Evolutionary conservation across 805 yeast genomes (phyloP).

Genomic region (Zygoascus flipseniorum): DNA sequence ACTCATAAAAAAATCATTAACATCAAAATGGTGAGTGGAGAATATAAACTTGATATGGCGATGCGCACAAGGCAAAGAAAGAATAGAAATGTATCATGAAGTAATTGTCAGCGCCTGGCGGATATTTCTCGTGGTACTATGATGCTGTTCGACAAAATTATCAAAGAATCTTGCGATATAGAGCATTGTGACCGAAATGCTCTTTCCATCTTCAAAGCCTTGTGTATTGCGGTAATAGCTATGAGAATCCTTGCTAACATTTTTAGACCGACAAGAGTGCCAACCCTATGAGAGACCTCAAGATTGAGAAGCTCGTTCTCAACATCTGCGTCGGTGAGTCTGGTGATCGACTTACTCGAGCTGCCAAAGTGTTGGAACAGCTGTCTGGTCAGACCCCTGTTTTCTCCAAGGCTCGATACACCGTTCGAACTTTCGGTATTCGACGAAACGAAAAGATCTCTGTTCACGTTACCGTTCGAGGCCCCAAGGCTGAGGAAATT

Average conservation of each 20-base stretch:
- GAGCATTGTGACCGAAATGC: too few relatives aligned
- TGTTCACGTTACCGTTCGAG: constrained; percentile 98
- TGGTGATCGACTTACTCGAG: constrained; percentile 99
- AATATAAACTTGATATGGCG: not conserved
- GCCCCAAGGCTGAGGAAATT: constrained; percentile 99
- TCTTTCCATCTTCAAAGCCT: too few relatives aligned
- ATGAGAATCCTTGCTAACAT: not conserved
- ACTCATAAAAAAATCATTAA: not conserved
- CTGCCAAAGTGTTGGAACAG: constrained; percentile 99
- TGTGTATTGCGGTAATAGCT: too few relatives aligned
- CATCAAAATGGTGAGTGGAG: not conserved
- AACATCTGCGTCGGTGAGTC: constrained; percentile 99
- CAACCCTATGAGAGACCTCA: constrained; percentile 97
- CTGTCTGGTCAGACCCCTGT: constrained; percentile 99
- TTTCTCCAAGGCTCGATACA: constrained; percentile 99
- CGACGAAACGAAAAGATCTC: constrained; percentile 99
- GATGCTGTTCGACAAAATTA: not conserved
- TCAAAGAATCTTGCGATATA: too few relatives aligned
- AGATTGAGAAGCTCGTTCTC: constrained; percentile 98
- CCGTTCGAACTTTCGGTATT: constrained; percentile 99
- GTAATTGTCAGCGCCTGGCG: too few relatives aligned
- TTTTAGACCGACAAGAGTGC: constrained; percentile 29
- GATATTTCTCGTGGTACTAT: not conserved
- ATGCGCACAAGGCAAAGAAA: too few relatives aligned
- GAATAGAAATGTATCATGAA: too few relatives aligned